Evolutionary conservation across 176 grass and related monocot species (phyloP).

Genomic region (Hordeum marinum): DNA sequence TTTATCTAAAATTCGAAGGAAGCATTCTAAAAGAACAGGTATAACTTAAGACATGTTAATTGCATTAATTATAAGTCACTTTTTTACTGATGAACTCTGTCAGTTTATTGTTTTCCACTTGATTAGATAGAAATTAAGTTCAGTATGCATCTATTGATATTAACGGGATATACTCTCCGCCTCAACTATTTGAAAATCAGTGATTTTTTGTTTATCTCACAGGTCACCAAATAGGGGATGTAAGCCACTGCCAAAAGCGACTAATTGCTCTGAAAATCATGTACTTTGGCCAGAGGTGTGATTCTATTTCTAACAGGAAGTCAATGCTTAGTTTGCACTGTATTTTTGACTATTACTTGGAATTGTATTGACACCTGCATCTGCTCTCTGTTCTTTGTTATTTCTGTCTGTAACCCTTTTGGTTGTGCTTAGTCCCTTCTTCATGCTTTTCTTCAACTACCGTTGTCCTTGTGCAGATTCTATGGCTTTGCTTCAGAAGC

Average conservation of each 20-base stretch:
- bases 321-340: neutral
- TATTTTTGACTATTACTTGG: neutral
- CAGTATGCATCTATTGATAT: neutral
- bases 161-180: neutral
- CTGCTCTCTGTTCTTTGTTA: neutral
- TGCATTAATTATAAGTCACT: neutral
- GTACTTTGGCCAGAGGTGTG: conserved; percentile 88
- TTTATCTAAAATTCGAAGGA: neutral
- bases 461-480: conserved; percentile 52
- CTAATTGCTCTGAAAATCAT: conserved; percentile 74
- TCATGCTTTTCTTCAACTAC: neutral
- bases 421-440: neutral
- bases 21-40: conserved; percentile 19
- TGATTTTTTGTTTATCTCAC: neutral
- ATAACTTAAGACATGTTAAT: neutral
- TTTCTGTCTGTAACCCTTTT: conserved; percentile 3
- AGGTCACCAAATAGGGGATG: conserved; percentile 35
- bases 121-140: neutral
- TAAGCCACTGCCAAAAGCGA: conserved; percentile 53
- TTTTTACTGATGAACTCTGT: neutral
- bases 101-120: neutral
- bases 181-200: neutral
- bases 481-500: conserved; percentile 97
- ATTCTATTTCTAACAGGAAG: conserved; percentile 1
- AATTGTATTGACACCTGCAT: neutral